Evolutionary conservation across 176 grass and related monocot species (phyloP), one percentile per base, ranked within the genome.

Genomic region (Oryza glaberrima): DNA sequence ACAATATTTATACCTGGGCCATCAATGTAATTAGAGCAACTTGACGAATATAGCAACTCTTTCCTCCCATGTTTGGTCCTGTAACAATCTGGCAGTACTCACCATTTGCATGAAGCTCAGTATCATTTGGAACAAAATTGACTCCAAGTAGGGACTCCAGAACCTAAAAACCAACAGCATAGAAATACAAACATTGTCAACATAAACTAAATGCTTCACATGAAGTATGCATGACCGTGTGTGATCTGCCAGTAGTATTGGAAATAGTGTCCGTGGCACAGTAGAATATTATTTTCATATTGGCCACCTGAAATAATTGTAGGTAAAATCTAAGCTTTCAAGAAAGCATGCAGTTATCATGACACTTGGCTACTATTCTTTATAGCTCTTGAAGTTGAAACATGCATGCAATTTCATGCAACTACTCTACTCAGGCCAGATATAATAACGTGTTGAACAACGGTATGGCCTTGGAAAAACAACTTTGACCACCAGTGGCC

Each of bases 1-100:
- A 72, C 49, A 34, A 71, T 38, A 73, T 46, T 63, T 76, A 61
- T 95, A 98, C 95, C 91, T 98, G 93, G 49, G 95, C 95, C 95
- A 98, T 98, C 26, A 98, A 82, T 85, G 92, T 88, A 86, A 98
- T 93, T 32, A 98, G 85, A 56, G 95, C 91, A 83, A 95, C 88
- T 93, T 98, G 95, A 54, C 93, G 93, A 90, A 98, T 95, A 65
- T 98, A 98, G 82, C 93, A 98, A 86, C 95, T 98, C 83, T 98
- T 98, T 63, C 95, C 95, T 88, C 93, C 95, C 95, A 98, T 98
- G 72, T 98, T 95, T 88, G 95, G 95, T 72, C 95, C 95, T 69
- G 95, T 95, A 49, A 98, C 91, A 79, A 98, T 90, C 77, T 98
- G 95, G 83, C 95, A 98, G 76, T 93, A 90, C 65, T 98, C 91